Percentiles rank a stretch among this genome's conserved stretches.
Evolutionary conservation across 805 yeast species (phyloP).

Genomic region (Kuraishia hungarica): DNA sequence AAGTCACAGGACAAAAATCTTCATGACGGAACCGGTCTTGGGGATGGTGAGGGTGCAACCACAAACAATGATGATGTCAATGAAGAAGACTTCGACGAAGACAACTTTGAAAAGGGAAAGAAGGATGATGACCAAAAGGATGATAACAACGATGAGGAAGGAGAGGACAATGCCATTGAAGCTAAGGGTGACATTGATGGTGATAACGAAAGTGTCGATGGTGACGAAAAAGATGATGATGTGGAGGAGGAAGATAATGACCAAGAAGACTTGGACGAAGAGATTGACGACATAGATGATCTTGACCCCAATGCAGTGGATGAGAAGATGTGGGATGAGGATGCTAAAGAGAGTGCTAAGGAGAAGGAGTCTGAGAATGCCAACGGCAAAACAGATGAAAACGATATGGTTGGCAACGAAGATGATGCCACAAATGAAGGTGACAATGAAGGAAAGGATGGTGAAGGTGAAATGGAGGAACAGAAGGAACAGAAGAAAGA

Average conservation of each 20-base stretch:
- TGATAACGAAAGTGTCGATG: conserved; percentile 70
- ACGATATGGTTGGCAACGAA: conserved; percentile 25
- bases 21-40: conserved; percentile 92
- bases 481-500: conserved; percentile 26
- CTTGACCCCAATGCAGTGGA: conserved; percentile 92
- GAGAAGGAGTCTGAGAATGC: conserved; percentile 70
- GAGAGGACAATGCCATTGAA: conserved; percentile 82
- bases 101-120: conserved; percentile 54
- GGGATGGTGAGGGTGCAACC: conserved; percentile 69
- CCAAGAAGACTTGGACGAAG: conserved; percentile 77
- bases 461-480: conserved; percentile 43
- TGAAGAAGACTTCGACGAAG: conserved; percentile 87
- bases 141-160: conserved; percentile 56
- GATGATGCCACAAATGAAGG: conserved; percentile 26
- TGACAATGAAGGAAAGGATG: conserved; percentile 34
- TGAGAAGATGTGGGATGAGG: conserved; percentile 97
- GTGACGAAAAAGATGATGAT: conserved; percentile 45
- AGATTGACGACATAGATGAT: conserved; percentile 81
- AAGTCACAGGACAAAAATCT: conserved; percentile 45
- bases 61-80: conserved; percentile 68
- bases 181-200: conserved; percentile 98
- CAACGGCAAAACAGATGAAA: conserved; percentile 18
- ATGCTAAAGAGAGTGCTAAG: conserved; percentile 64
- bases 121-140: conserved; percentile 50
- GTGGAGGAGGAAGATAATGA: conserved; percentile 45